Evolutionary conservation across 192 early-diverging fungal genomes (phyloP), one percentile per base, ranked within the genome.

Genomic region (Coemansia aciculifera): DNA sequence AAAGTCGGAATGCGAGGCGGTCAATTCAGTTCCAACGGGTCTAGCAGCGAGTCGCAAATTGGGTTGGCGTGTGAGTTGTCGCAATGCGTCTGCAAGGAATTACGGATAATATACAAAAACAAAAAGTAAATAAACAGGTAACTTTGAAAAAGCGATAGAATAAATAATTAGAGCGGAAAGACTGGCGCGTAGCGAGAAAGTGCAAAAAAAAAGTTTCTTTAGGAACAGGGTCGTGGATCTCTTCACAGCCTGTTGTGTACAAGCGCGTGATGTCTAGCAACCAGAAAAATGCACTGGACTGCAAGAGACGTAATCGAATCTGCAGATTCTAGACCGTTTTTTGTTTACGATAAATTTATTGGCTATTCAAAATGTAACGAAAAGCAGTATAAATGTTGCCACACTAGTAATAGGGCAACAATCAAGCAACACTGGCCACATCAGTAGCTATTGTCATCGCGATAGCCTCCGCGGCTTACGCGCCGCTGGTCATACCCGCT

Each of bases 261-360:
- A 54, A 54, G 51, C 51, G 51, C 51, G 46, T 49, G 46, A 19
- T 49, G 19, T 43, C 32, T 6, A 27, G 32, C 3, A 64, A 36
- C 36, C 13, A 43, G 44, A 32, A 63, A 24, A 63, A 43, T 15
- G 37, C 46, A 29, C 48, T 51, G 48, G 48, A 51, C 46, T 19
- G 11, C 46, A 66, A 46, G 15, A 15, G 46, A 19, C 19, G 46
- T 21, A 19, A 71, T 63, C 15, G 51, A 46, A 27, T 64, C 37
- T 56, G 37, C 39, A 64, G 57, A 56, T 46, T 38, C 19, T 42
- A 42, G 39, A 24, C 27, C 31, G 29, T 43, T 34, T 24, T 13
- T 10, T 72, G 63, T 72, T 72, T 59, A 72, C 57, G 1, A 11
- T 63, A 39, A 38, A 52, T 27, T 52, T 52, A 17, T 29, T 12